These are phyloP conservation scores for Trametes cinnabarina DNA, from an alignment of 768 basidiomycete species.

Conservation along the genomic window DNA sequence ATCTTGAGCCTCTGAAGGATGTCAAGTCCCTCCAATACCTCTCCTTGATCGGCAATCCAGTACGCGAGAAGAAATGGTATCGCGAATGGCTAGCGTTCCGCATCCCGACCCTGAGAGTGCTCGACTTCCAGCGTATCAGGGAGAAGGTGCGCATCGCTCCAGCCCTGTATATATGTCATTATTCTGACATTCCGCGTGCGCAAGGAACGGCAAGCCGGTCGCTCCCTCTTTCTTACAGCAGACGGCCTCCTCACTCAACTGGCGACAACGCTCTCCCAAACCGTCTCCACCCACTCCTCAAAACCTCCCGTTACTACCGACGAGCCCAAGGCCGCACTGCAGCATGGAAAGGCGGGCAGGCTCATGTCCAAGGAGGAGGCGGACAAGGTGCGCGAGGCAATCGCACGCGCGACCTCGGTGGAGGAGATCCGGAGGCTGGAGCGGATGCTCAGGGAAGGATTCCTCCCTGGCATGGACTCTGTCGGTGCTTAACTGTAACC, in stretches of 20 bases:
- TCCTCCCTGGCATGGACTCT: slow-evolving; percentile 73
- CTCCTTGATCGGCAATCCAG: slow-evolving; percentile 78
- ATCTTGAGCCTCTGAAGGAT: slow-evolving; percentile 81
- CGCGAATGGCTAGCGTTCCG: slow-evolving; percentile 94
- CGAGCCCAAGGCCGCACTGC: slow-evolving; percentile 65
- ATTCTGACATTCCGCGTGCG: not conserved
- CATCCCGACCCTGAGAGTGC: slow-evolving; percentile 82
- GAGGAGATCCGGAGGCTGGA: slow-evolving; percentile 86
- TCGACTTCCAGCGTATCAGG: slow-evolving; percentile 93
- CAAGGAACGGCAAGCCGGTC: slow-evolving; percentile 81
- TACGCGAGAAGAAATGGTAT: slow-evolving; percentile 91
- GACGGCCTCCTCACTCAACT: slow-evolving; percentile 77
- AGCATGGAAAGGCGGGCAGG: slow-evolving; percentile 71
- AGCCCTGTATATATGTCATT: not conserved
- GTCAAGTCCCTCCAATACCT: slow-evolving; percentile 72
- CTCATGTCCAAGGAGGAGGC: slow-evolving; percentile 91
- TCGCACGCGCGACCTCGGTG: slow-evolving; percentile 85
- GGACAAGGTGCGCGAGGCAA: slow-evolving; percentile 82
- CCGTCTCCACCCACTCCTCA: slow-evolving; percentile 64
- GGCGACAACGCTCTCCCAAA: slow-evolving; percentile 73
- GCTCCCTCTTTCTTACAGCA: slow-evolving; percentile 75
- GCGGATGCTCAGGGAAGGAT: slow-evolving; percentile 80
- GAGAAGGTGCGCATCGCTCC: slow-evolving; percentile 82
- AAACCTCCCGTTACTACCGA: slow-evolving; percentile 66
- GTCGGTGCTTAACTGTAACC: slow-evolving; percentile 60